Conservation (phyloP, 331 rosid species). For the Quercus phellos region DNA sequence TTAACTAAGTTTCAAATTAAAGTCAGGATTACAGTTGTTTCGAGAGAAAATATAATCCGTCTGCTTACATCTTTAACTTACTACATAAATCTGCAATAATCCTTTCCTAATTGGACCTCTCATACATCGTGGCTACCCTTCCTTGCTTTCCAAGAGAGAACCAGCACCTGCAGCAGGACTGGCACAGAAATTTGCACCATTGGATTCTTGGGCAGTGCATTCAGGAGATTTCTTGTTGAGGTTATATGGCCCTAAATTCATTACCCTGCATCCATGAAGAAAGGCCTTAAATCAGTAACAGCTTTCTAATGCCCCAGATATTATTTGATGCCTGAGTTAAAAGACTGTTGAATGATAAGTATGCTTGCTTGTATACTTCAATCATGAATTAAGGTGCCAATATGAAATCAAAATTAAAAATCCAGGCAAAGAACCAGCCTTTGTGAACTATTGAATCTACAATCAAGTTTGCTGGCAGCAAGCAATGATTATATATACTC, state of each 20-base stretch:
- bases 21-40: conserved; percentile 10
- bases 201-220: conserved; percentile 34
- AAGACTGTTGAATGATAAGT: not conserved
- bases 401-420: too few relatives aligned
- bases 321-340: not conserved
- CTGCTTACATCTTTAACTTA: conserved; percentile 23
- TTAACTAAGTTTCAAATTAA: conserved; percentile 1
- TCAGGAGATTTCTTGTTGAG: conserved; percentile 51
- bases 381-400: too few relatives aligned
- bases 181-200: conserved; percentile 43
- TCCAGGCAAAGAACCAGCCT: too few relatives aligned
- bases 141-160: conserved; percentile 23
- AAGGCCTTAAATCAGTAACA: conserved; percentile 9
- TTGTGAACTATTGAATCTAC: too few relatives aligned
- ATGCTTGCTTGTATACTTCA: not conserved
- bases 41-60: conserved; percentile 8
- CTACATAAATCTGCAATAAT: conserved; percentile 23
- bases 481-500: not conserved
- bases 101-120: conserved; percentile 10
- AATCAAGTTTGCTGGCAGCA: not conserved
- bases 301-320: not conserved
- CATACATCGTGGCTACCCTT: conserved; percentile 3
- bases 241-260: conserved; percentile 68
- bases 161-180: not conserved
- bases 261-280: conserved; percentile 51